Percentiles rank a stretch among this genome's conserved stretches.
These are phyloP conservation scores for Ceriops decandra DNA, from an alignment of 345 rosid genomes.

Conservation along the genomic window DNA sequence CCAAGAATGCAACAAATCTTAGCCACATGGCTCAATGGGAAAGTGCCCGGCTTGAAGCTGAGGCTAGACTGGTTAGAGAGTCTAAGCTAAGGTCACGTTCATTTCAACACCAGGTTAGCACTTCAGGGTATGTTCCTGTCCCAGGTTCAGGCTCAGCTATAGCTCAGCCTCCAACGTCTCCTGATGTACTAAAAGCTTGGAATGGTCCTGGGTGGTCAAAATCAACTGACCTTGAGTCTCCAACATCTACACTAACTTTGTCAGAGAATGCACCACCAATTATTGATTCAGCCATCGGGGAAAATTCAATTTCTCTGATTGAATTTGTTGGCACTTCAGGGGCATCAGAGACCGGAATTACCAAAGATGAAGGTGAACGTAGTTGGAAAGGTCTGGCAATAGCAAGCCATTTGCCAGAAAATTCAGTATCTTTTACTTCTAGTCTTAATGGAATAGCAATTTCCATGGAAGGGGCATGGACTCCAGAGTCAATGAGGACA, in stretches of 20 bases:
- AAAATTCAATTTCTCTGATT: constrained; percentile 35
- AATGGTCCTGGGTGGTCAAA: constrained; percentile 27
- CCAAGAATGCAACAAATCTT: constrained; percentile 52
- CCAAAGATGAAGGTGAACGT: constrained; percentile 55
- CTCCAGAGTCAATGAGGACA: constrained; percentile 38
- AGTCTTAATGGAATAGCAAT: constrained; percentile 42
- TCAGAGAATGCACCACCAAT: constrained; percentile 41
- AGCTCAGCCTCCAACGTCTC: constrained; percentile 12
- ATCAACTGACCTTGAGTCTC: constrained; percentile 61
- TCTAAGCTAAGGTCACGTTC: constrained; percentile 43
- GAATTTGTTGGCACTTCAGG: constrained; percentile 54
- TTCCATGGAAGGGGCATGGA: constrained; percentile 48
- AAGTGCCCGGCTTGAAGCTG: constrained; percentile 87
- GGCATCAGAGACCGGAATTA: constrained; percentile 40
- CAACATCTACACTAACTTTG: constrained; percentile 78
- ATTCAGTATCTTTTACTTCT: constrained; percentile 41
- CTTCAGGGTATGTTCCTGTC: constrained; percentile 26
- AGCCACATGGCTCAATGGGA: constrained; percentile 98
- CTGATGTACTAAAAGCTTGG: constrained; percentile 24
- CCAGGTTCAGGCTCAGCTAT: constrained; percentile 19
- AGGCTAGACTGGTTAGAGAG: constrained; percentile 53
- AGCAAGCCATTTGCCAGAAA: constrained; percentile 30
- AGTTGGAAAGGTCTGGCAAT: constrained; percentile 49
- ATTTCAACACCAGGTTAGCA: constrained; percentile 30
- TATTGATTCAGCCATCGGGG: constrained; percentile 22